A percentile compares a stretch with the other conserved stretches of the same genome.
Evolutionary conservation across 2,329 filamentous ascomycete species (phyloP).

Genomic region (Pyricularia sp.): DNA sequence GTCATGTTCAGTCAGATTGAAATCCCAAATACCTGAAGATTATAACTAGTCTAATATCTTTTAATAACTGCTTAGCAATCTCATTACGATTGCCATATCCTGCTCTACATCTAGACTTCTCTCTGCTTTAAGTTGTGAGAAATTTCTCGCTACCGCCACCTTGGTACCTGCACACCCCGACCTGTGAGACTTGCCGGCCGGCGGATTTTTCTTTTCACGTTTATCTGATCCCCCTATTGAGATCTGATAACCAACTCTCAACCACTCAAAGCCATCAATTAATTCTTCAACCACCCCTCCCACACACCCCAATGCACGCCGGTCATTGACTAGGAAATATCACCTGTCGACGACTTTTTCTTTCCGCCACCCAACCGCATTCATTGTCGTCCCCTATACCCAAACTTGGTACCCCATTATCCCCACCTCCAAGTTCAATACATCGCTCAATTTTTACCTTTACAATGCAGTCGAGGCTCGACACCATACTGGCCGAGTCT

Average conservation of each 20-base stretch:
- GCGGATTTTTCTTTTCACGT: background rate
- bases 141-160: background rate
- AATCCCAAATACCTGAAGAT: background rate
- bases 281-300: background rate
- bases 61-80: background rate
- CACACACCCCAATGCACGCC: background rate
- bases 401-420: background rate
- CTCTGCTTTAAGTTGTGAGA: background rate
- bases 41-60: background rate
- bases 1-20: background rate
- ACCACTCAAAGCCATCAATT: background rate
- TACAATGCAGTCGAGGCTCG: slow-evolving; percentile 21
- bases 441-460: background rate
- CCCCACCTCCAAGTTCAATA: background rate
- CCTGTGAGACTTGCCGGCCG: background rate
- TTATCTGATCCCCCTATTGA: background rate
- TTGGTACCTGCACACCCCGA: background rate
- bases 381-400: background rate
- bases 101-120: background rate
- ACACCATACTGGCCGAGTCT: slow-evolving; percentile 27
- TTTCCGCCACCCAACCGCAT: background rate
- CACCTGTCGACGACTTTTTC: background rate
- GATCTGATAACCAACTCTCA: background rate
- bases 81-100: background rate
- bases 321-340: background rate